Base-by-base conservation (phyloP, 352 stramenopile species). In the Peronospora belbahrii region DNA sequence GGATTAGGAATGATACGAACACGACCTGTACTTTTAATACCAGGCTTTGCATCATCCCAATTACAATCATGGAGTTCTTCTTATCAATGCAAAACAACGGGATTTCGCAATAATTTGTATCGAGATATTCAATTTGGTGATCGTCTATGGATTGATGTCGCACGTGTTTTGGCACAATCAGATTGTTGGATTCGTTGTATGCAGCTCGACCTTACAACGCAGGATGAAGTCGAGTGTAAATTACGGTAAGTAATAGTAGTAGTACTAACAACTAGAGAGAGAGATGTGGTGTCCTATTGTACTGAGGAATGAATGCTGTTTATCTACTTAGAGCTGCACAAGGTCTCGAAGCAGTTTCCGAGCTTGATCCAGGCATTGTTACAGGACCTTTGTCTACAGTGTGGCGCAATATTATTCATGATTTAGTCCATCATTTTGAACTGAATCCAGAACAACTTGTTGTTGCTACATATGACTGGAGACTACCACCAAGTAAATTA, bases 161-260 rank as follows among this genome's bases (percentile, higher is more conserved):
- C 74, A 14, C 79, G 77, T 2, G 69, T 88, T 27, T 37, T 90
- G 25, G 71, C 75, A 23, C 79, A 90, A 52, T 52, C 71, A 33
- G 79, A 87, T 24, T 90, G 79, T 62, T 90, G 79, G 79, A 44
- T 87, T 22, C 48, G 56, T 25, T 90, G 79, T 55, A 85, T 90
- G 79, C 69, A 83, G 54, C 61, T 90, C 13, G 58, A 86, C 52
- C 67, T 78, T 15, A 61, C 51, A 33, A 84, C 73, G 27, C 79
- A 90, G 39, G 72, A 66, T 31, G 79, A 90, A 42, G 39, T 83
- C 38, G 66, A 70, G 36, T 90, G 79, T 66, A 88, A 88, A 38
- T 64, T 90, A 19, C 71, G 78, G 73, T 85, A 56, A 10, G 52
- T 31, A 14, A 19, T 3, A 3, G 18, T 2, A 13, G 31, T 18